Evolutionary conservation across 2,329 filamentous ascomycete species (phyloP), one percentile per base, ranked within the genome.

Genomic region (Phoma sp.): DNA sequence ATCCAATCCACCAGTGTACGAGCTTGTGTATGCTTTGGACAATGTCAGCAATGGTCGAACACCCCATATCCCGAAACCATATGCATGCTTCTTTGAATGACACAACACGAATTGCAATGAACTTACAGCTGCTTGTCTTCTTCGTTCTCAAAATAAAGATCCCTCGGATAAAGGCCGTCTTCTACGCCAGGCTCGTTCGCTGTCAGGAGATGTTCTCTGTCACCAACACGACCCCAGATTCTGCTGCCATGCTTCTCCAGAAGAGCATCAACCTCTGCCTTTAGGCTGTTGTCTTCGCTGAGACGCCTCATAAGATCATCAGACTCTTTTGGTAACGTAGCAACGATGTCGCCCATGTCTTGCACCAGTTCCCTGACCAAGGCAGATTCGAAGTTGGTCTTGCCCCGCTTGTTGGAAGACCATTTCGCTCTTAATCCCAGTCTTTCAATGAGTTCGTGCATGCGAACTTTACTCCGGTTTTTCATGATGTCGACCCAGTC

Each of bases 401-500:
- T 73, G 44, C 71, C 71, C 14, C 71, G 71, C 49, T 72, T 73
- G 58, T 72, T 72, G n/a, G 69, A 71, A 25, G 68, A 72, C 70
- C 70, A 72, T 56, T 71, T 73, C 9, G 71, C 70, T 24, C 70
- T 66, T 10, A 73, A 45, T 5, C 71, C 71, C 39, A 73, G 62
- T 11, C 69, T 61, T 39, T 73, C 70, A 22, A 73, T 73, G n/a
- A 73, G 53, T 47, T 72, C 70, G 49, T 73, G 71, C 71, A 73
- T 73, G 44, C 69, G 67, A 27, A 71, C 59, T 49, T 70, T 71
- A 29, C 67, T 71, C 10, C 69, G 57, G 49, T 73, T 73, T 43
- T 71, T 71, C 70, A 72, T 72, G 22, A 72, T 71, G 52, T 73
- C 71, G 43, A 72, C 56, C 71, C 71, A 73, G 60, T 73, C 70